These are phyloP conservation scores for Trichoderma aggressivum DNA, from an alignment of 2,329 filamentous ascomycete genomes.

Conservation along the genomic window DNA sequence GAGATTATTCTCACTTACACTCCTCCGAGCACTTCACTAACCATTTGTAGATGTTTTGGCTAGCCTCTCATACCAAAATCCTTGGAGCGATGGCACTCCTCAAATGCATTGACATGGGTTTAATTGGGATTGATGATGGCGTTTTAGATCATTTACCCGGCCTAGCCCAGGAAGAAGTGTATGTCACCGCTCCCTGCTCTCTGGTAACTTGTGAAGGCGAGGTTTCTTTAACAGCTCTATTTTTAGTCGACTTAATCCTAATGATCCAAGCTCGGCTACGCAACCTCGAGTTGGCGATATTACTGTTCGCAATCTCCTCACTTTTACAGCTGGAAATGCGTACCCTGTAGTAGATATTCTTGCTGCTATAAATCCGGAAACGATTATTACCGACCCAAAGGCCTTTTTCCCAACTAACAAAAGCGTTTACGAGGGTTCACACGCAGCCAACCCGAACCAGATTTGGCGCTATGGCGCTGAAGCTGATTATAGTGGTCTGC, in stretches of 20 bases:
- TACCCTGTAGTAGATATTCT: neutral
- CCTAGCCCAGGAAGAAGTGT: neutral
- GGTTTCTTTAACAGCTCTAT: neutral
- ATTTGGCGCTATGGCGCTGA: neutral
- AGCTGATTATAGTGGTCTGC: neutral
- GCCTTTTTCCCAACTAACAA: neutral
- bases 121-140: neutral
- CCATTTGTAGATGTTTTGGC: neutral
- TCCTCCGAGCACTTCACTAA: neutral
- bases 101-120: neutral
- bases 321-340: neutral
- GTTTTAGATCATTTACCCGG: neutral
- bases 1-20: neutral
- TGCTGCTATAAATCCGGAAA: neutral
- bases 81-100: neutral
- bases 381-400: neutral
- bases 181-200: neutral
- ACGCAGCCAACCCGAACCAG: neutral
- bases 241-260: neutral
- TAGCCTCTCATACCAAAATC: neutral
- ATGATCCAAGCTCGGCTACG: neutral
- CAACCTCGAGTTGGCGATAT: neutral
- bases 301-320: neutral
- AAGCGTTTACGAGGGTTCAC: neutral
- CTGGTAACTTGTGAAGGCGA: neutral